Evolutionary conservation across 495 filamentous ascomycete species (phyloP).

Genomic region (Emericellopsis terricola): DNA sequence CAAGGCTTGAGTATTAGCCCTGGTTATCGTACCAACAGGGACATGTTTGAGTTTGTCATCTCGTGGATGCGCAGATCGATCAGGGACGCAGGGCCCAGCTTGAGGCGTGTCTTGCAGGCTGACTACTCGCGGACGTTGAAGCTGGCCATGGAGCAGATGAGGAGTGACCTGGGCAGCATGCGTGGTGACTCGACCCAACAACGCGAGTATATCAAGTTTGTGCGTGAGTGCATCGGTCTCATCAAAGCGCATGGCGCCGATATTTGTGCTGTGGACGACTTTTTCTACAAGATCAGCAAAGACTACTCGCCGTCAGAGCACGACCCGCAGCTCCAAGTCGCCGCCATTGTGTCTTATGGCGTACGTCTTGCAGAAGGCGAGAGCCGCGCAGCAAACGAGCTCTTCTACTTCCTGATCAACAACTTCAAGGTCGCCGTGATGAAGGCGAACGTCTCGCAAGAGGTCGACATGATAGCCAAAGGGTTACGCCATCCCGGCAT

Average conservation of each 20-base stretch:
- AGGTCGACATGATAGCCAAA: constrained; percentile 17
- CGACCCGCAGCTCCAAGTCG: constrained; percentile 29
- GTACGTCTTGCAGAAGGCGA: constrained; percentile 24
- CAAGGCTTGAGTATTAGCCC: constrained; percentile 7
- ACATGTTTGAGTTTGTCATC: constrained; percentile 18
- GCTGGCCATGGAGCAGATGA: constrained; percentile 28
- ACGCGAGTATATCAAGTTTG: constrained; percentile 21
- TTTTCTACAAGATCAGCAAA: constrained; percentile 26
- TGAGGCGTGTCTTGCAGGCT: constrained; percentile 10
- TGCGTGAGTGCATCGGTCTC: constrained; percentile 21
- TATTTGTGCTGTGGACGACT: constrained; percentile 23
- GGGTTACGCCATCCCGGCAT: constrained; percentile 22
- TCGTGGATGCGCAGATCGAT: constrained; percentile 24
- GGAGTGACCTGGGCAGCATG: constrained; percentile 19
- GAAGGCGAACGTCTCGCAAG: constrained; percentile 18
- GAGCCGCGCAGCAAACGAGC: constrained; percentile 18
- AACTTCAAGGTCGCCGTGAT: constrained; percentile 30
- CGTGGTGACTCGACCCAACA: constrained; percentile 13
- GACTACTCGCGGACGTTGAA: constrained; percentile 18
- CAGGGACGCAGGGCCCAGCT: constrained; percentile 7
- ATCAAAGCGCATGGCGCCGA: constrained; percentile 27
- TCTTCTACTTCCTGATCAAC: constrained; percentile 31
- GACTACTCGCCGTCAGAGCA: constrained; percentile 29
- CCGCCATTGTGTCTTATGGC: constrained; percentile 29
- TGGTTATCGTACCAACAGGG: constrained; percentile 21